Conservation (phyloP, 2,329 filamentous ascomycete species). For the Pseudogymnoascus sp. region DNA sequence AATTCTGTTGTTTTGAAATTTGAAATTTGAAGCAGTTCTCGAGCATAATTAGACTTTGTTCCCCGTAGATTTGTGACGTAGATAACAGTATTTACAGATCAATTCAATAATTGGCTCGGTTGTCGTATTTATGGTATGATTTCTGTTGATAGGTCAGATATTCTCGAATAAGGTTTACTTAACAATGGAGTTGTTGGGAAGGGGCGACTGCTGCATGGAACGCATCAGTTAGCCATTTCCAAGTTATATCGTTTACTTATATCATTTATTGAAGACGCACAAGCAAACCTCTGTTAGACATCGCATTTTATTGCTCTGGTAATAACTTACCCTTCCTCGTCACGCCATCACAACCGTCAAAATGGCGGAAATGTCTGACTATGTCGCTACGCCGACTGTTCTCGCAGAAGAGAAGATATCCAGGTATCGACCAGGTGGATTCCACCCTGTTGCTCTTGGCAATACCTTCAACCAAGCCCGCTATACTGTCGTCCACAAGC, state of each 20-base stretch:
- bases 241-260: not conserved
- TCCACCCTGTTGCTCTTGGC: constrained; percentile 23
- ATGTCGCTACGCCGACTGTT: not conserved
- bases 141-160: not conserved
- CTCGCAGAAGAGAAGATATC: not conserved
- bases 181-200: not conserved
- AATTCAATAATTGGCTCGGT: not conserved
- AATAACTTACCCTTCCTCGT: not conserved
- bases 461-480: constrained; percentile 16
- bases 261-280: not conserved
- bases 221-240: not conserved
- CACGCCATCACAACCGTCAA: not conserved
- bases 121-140: not conserved
- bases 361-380: not conserved
- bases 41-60: not conserved
- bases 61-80: not conserved
- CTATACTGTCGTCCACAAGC: constrained; percentile 22
- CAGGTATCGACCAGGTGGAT: constrained; percentile 16
- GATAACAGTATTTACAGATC: not conserved
- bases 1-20: not conserved
- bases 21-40: not conserved
- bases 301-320: not conserved
- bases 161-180: not conserved
- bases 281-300: not conserved
- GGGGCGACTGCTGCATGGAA: not conserved